phyloP scores from a whole-genome alignment of 805 yeast species.

The Yueomyces sp. region DNA sequence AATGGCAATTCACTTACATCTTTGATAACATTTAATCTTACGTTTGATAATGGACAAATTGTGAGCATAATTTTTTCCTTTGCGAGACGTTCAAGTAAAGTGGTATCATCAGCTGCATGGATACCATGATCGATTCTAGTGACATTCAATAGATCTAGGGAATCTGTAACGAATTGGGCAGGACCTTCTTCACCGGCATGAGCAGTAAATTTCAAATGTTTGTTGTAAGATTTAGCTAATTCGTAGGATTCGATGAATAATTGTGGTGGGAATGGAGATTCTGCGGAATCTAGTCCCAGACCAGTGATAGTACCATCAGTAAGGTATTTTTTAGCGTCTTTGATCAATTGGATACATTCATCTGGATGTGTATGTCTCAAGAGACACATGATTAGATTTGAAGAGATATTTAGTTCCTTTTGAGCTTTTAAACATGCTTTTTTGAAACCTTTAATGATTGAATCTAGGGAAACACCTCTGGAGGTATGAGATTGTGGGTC shows the following conservation, averaged over 20 bases:
- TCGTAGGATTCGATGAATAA: conserved; percentile 52
- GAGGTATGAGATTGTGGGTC: conserved; percentile 79
- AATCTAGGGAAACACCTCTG: conserved; percentile 46
- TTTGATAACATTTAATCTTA: conserved; percentile 59
- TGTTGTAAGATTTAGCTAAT: conserved; percentile 32
- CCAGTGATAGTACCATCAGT: conserved; percentile 54
- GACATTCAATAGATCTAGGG: conserved; percentile 47
- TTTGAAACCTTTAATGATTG: conserved; percentile 51
- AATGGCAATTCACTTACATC: conserved; percentile 59
- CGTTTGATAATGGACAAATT: conserved; percentile 68
- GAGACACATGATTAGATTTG: conserved; percentile 70
- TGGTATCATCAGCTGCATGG: conserved; percentile 42
- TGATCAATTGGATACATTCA: conserved; percentile 44
- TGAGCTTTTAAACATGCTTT: conserved; percentile 56
- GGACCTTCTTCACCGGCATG: conserved; percentile 90
- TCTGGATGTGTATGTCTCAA: conserved; percentile 60
- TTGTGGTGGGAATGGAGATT: conserved; percentile 64
- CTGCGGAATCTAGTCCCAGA: conserved; percentile 72
- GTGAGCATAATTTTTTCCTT: conserved; percentile 44
- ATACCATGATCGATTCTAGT: conserved; percentile 76
- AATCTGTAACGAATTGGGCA: conserved; percentile 44
- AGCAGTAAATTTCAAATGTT: conserved; percentile 55
- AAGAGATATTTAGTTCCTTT: conserved; percentile 44
- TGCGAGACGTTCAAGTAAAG: conserved; percentile 44
- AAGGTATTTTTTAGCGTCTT: conserved; percentile 37